Evolutionary conservation across 768 basidiomycete genomes (phyloP), one percentile per base, ranked within the genome.

Genomic region (Hydnum rufescens): DNA sequence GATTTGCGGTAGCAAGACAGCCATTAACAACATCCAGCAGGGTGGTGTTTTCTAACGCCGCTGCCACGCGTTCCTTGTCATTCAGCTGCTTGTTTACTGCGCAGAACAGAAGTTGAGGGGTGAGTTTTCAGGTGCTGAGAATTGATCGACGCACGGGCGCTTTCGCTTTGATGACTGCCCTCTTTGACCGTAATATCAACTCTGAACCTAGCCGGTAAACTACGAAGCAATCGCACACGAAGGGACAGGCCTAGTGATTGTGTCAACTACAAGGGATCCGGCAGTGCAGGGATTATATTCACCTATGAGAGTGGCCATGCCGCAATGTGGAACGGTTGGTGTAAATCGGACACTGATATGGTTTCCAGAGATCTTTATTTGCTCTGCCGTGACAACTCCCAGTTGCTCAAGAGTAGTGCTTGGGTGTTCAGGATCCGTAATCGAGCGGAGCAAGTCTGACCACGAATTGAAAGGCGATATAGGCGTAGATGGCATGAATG

Each of bases 1-100:
- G 60, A 26, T 66, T 65, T 0, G 65, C 70, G 4, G 69, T 70
- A 6, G 67, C 64, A 22, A 85, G 67, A 61, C 80, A 82, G 30
- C 80, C 79, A 63, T 97, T 92, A 5, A 99, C 77, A 0, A 87
- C 86, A 52, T 82, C 81, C 1, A 96, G 63, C 3, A 99, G 72
- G 28, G 81, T 74, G 2, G 77, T 73, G 65, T 97, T 97, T 65
- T 99, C 95, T 47, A 97, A 71, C 1, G 95, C 95, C 6, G 95
- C 95, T 25, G 90, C 90, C 1, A 97, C 95, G 36, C 95, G 74
- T 66, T 99, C 95, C 66, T 99, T 99, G 68, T 99, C 95, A 60
- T 99, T 99, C 31, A 99, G 71, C 61, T 99, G 95, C 64, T 96
- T 96, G 67, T 97, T 99, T 6, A 99, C 95, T 93, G 57, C 47